phyloP scores from a whole-genome alignment of 2,329 filamentous ascomycete species.

The Aspergillus sp. region DNA sequence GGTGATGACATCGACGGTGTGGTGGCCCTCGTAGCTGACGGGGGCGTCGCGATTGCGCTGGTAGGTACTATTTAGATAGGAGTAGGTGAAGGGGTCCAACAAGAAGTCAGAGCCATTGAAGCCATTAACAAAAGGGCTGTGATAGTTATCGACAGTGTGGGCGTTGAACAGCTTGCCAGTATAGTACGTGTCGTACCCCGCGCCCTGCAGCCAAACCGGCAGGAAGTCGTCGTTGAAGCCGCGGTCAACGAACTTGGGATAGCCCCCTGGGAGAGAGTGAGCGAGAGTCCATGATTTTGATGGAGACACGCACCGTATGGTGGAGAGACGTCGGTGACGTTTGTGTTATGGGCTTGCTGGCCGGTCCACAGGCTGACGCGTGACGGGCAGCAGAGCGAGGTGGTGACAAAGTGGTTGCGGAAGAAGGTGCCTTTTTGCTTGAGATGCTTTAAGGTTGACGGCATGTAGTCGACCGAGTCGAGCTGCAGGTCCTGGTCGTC shows the following conservation, averaged over 20 bases:
- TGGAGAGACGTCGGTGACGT: conserved; percentile 55
- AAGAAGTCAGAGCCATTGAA: conserved; percentile 62
- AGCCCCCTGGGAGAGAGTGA: conserved; percentile 36
- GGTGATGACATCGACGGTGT: conserved; percentile 58
- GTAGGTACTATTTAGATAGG: conserved; percentile 63
- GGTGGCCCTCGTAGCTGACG: conserved; percentile 53
- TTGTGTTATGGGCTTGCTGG: conserved; percentile 66
- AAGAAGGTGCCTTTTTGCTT: conserved; percentile 57
- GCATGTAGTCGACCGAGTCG: conserved; percentile 52
- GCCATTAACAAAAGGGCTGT: conserved; percentile 56
- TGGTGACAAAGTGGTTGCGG: conserved; percentile 60
- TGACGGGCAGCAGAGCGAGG: conserved; percentile 65
- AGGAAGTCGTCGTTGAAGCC: conserved; percentile 68
- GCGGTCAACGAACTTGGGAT: conserved; percentile 64
- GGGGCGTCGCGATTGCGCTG: conserved; percentile 58
- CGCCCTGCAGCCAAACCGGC: conserved; percentile 68
- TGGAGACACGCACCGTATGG: conserved; percentile 23
- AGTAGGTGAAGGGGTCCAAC: conserved; percentile 66
- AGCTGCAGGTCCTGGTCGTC: conserved; percentile 62
- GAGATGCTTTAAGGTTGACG: conserved; percentile 21
- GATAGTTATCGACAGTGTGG: conserved; percentile 61
- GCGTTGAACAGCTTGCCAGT: conserved; percentile 69
- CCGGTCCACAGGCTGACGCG: conserved; percentile 65
- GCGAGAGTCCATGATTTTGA: background rate
- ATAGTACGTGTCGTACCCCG: conserved; percentile 68